A percentile compares a stretch with the other conserved stretches of the same genome.
These are phyloP conservation scores for Aspergillus brunneoviolaceus DNA, from an alignment of 2,329 filamentous ascomycete genomes.

Conservation along the genomic window DNA sequence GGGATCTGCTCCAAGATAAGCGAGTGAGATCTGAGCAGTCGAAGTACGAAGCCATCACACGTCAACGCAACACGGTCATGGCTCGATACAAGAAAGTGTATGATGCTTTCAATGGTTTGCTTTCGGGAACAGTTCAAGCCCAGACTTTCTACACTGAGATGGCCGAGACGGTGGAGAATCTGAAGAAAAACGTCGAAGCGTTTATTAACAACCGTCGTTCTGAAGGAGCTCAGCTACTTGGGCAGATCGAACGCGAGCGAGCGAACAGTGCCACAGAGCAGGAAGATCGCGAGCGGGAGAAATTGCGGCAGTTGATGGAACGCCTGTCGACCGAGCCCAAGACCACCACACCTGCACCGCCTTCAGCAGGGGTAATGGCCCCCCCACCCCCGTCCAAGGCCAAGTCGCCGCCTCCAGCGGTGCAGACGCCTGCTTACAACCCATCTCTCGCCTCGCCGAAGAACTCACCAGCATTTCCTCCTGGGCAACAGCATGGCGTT, in stretches of 20 bases:
- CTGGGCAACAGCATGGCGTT: conserved; percentile 26
- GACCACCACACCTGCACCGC: conserved; percentile 29
- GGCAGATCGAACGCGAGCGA: conserved; percentile 80
- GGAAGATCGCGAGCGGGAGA: conserved; percentile 81
- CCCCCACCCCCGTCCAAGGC: conserved; percentile 46
- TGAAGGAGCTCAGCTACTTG: conserved; percentile 85
- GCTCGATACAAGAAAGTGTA: conserved; percentile 87
- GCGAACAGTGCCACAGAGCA: conserved; percentile 57
- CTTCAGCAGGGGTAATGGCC: conserved; percentile 36
- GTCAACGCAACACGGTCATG: conserved; percentile 77
- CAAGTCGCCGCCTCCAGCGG: conserved; percentile 37
- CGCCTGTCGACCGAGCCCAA: conserved; percentile 78
- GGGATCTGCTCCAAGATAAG: conserved; percentile 86
- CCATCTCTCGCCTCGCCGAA: conserved; percentile 42
- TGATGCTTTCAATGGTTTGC: conserved; percentile 86
- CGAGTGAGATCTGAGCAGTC: conserved; percentile 89
- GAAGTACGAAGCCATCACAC: conserved; percentile 86
- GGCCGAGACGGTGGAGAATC: conserved; percentile 86
- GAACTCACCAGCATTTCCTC: conserved; percentile 38
- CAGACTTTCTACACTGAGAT: conserved; percentile 95
- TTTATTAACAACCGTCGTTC: conserved; percentile 93
- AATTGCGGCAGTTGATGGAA: conserved; percentile 88
- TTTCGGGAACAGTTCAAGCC: conserved; percentile 80
- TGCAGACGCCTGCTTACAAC: conserved; percentile 33
- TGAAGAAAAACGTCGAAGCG: conserved; percentile 92